These are phyloP conservation scores for Claviceps sp. DNA, from an alignment of 2,329 filamentous ascomycete species.

Conservation along the genomic window DNA sequence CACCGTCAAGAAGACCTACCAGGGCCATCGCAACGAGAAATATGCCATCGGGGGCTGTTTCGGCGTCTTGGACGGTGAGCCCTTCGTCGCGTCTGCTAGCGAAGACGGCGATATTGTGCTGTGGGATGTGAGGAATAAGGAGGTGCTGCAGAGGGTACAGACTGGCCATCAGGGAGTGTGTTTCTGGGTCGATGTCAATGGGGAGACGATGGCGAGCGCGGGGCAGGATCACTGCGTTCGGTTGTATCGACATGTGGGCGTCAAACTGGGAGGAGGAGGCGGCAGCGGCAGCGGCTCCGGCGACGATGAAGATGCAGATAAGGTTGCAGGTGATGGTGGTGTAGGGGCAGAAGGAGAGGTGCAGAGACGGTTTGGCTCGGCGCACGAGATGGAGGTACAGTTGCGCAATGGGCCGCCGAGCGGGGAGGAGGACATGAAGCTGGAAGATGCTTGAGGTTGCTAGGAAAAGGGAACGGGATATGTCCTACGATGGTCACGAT, in stretches of 20 bases:
- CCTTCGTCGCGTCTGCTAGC: constrained; percentile 69
- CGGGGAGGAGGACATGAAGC: constrained; percentile 4
- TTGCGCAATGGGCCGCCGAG: constrained; percentile 4
- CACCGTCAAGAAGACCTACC: constrained; percentile 90
- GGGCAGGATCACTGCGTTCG: constrained; percentile 41
- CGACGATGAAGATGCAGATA: background rate
- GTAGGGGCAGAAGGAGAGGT: no score
- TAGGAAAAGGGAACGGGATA: background rate
- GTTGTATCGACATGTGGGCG: constrained; percentile 29
- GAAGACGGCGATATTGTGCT: constrained; percentile 76
- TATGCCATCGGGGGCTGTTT: constrained; percentile 82
- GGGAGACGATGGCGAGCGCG: constrained; percentile 41
- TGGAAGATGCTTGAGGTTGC: constrained; percentile 4
- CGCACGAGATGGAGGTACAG: background rate
- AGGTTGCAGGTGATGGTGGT: background rate
- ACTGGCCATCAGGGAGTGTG: constrained; percentile 41
- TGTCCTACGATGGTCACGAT: background rate
- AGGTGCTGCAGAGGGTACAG: constrained; percentile 54
- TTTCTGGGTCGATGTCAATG: constrained; percentile 51
- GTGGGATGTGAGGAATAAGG: constrained; percentile 85
- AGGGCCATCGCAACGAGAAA: constrained; percentile 73
- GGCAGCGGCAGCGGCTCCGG: background rate
- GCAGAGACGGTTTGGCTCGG: background rate
- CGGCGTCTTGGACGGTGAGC: constrained; percentile 36
- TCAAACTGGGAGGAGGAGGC: background rate